Percentiles rank a stretch among this genome's conserved stretches.
These are phyloP conservation scores for Penicillium silybi DNA, from an alignment of 495 filamentous ascomycete genomes.

Conservation along the genomic window DNA sequence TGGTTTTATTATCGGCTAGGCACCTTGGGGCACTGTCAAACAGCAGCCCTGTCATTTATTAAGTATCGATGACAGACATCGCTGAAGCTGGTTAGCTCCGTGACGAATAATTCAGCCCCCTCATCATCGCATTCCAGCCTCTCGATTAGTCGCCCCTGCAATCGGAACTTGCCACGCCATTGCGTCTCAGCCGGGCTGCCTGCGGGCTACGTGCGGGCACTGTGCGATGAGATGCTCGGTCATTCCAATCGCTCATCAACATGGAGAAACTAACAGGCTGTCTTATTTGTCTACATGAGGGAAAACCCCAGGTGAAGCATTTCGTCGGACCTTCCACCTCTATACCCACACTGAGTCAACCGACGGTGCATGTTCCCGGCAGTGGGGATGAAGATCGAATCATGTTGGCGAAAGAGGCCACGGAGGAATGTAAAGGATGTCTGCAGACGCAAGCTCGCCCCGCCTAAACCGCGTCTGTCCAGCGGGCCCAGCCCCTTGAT, in stretches of 20 bases:
- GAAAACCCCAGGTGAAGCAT: not conserved
- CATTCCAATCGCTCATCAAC: not conserved
- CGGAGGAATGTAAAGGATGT: not conserved
- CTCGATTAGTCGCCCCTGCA: conserved; percentile 32
- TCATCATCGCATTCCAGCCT: conserved; percentile 8
- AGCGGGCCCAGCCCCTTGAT: not conserved
- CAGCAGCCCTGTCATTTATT: not conserved
- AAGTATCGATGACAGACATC: not conserved
- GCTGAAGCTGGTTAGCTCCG: not conserved
- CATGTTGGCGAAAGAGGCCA: not conserved
- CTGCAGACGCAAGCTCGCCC: not conserved
- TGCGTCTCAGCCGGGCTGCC: too few relatives aligned
- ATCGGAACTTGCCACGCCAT: too few relatives aligned
- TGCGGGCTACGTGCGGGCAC: not conserved
- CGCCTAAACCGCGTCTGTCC: not conserved
- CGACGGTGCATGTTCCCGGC: not conserved
- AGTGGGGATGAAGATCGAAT: not conserved
- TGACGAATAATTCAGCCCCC: not conserved
- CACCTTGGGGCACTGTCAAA: not conserved
- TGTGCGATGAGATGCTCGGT: not conserved
- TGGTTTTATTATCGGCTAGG: conserved; percentile 1
- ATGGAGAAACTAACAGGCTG: not conserved
- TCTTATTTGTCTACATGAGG: not conserved
- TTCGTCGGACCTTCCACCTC: not conserved
- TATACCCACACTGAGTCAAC: not conserved